These are phyloP conservation scores for Coccomyxa sp. DNA, from an alignment of 139 green algal species.

Conservation along the genomic window DNA sequence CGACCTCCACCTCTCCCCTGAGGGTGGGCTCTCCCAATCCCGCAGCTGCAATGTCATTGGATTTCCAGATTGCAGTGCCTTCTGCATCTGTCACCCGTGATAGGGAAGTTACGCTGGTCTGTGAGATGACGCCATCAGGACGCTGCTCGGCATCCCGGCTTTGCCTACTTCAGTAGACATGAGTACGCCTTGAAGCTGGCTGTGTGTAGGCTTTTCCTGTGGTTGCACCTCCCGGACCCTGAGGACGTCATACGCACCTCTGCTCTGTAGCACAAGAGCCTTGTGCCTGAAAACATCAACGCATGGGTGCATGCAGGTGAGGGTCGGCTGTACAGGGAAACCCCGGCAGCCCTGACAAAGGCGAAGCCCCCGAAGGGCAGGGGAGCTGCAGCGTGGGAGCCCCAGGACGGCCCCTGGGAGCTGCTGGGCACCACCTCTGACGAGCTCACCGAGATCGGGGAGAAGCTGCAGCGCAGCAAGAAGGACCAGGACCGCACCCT, in stretches of 20 bases:
- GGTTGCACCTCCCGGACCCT: too few species aligned
- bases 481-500: not conserved
- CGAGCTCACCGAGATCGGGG: constrained; percentile 4
- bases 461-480: constrained; percentile 14
- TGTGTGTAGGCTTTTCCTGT: too few species aligned
- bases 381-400: not conserved
- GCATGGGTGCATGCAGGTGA: too few species aligned
- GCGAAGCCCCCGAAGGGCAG: not conserved
- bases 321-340: not conserved
- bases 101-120: too few species aligned
- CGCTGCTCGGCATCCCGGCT: too few species aligned
- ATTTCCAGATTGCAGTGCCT: not conserved
- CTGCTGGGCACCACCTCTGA: constrained; percentile 8
- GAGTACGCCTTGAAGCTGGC: too few species aligned
- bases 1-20: not conserved
- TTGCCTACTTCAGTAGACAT: too few species aligned
- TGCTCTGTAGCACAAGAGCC: too few species aligned
- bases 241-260: too few species aligned
- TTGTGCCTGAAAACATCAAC: too few species aligned
- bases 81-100: not conserved
- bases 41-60: not conserved
- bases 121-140: too few species aligned
- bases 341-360: constrained; percentile 1
- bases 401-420: constrained; percentile 6
- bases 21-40: not conserved